These are phyloP conservation scores for Nyctanthes arbortristis DNA, from an alignment of 257 asterid species.

Conservation along the genomic window DNA sequence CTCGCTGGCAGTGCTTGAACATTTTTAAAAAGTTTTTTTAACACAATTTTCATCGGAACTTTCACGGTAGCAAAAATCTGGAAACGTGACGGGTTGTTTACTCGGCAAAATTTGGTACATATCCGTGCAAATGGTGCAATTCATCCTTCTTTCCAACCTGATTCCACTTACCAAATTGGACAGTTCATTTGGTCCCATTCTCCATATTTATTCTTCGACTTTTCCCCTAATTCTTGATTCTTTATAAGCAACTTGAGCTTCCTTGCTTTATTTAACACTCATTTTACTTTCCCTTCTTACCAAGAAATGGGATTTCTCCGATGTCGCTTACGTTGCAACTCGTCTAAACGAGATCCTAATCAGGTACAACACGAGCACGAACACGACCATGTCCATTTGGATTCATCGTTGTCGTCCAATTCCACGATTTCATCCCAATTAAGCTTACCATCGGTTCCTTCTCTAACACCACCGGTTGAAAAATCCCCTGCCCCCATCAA, in stretches of 20 bases:
- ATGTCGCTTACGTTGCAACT: slow-evolving; percentile 25
- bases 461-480: slow-evolving; percentile 47
- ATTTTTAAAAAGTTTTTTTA: no score
- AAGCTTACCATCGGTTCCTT: slow-evolving; percentile 71
- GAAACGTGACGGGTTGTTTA: no score
- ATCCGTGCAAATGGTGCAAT: slow-evolving; percentile 7
- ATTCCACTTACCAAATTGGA: background rate
- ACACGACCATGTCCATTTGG: slow-evolving; percentile 3
- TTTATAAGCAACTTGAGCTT: slow-evolving; percentile 18
- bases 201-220: background rate
- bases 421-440: slow-evolving; percentile 55
- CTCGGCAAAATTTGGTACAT: background rate
- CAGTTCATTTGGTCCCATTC: slow-evolving; percentile 19
- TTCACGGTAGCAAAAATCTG: no score
- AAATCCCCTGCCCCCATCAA: slow-evolving; percentile 9
- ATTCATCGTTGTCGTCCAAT: slow-evolving; percentile 29
- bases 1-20: no score
- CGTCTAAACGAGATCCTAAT: slow-evolving; percentile 25
- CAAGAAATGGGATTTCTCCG: slow-evolving; percentile 35
- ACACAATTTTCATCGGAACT: no score
- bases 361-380: slow-evolving; percentile 18
- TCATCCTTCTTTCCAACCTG: background rate
- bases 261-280: background rate
- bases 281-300: background rate
- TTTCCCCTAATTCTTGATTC: background rate